Base-by-base conservation (phyloP, 1,284 basidiomycete genomes). In the Leccinum angustisporum region DNA sequence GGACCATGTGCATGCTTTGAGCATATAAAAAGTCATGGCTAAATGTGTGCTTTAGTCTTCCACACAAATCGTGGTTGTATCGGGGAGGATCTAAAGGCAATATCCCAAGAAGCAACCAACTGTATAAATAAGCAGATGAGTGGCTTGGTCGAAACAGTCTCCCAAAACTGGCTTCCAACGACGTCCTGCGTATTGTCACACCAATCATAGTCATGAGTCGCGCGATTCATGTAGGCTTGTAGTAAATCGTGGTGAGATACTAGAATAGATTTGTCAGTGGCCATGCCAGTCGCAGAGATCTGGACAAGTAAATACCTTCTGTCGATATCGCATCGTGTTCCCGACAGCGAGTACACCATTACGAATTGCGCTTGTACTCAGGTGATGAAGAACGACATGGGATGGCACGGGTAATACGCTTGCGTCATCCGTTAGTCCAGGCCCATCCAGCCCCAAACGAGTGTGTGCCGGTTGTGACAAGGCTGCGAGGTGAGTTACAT, bases 311-410 rank as follows among this genome's bases (percentile, higher is more conserved):
- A 61, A 61, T 67, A 94, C 92, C 88, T 99, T 99, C 78, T 94
- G 87, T 77, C 89, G 83, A 80, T 98, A 99, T 71, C 97, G 81
- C 52, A 92, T 96, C 59, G 97, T 98, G 58, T 90, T 95, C 14
- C 92, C 96, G 1, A 98, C 95, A 40, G 95, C 95, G 52, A 99
- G 78, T 53, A 97, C 94, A 4, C 95, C 95, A 73, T 96, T 94
- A 75, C 90, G 86, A 70, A 99, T 99, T 64, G 95, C 94, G 74
- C 94, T 97, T 57, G 97, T 98, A 64, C 95, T 95, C 62, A 99
- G 78, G 76, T 99, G 97, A 68, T 98, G 95, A 66, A 99, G 81
- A 48, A 98, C 95, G 38, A 95, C 95, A 77, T 98, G 97, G 59
- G 90, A 94, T 21, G 95, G 95, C 18, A 97, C 95, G 8, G 97